A percentile compares a stretch with the other conserved stretches of the same genome.
phyloP scores from a whole-genome alignment of 352 stramenopile genomes.

The Elongisporangium prolatum region DNA sequence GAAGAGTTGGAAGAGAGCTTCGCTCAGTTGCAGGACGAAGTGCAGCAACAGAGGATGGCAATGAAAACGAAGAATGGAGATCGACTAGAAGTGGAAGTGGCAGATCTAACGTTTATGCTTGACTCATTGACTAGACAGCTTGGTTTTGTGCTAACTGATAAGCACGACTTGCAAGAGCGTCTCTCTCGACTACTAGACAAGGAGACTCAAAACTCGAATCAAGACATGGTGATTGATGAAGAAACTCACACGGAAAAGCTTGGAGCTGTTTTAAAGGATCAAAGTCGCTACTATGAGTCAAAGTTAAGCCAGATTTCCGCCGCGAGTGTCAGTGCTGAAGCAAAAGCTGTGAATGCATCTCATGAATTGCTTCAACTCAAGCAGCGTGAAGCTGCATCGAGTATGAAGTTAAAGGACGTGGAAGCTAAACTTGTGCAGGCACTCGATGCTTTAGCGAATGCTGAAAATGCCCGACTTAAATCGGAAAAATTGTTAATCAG shows the following conservation, averaged over 20 bases:
- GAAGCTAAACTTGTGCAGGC: slow-evolving; percentile 26
- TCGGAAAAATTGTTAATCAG: slow-evolving; percentile 18
- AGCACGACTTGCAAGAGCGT: slow-evolving; percentile 63
- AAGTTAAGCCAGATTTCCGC: slow-evolving; percentile 31
- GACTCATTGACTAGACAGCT: slow-evolving; percentile 60
- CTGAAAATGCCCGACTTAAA: slow-evolving; percentile 19
- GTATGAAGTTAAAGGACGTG: slow-evolving; percentile 34
- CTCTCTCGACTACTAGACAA: slow-evolving; percentile 19
- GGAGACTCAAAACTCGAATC: slow-evolving; percentile 4
- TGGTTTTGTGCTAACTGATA: slow-evolving; percentile 61
- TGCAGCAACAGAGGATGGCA: slow-evolving; percentile 18
- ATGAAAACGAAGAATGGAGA: slow-evolving; percentile 3
- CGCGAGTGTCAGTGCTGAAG: slow-evolving; percentile 29
- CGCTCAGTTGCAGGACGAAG: slow-evolving; percentile 40
- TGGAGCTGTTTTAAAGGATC: slow-evolving; percentile 34
- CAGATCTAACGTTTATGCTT: slow-evolving; percentile 70
- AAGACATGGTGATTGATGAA: slow-evolving; percentile 10
- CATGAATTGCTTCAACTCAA: slow-evolving; percentile 56
- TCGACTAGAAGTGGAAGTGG: slow-evolving; percentile 24
- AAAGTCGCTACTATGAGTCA: slow-evolving; percentile 37
- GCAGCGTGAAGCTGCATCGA: slow-evolving; percentile 57
- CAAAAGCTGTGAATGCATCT: slow-evolving; percentile 34
- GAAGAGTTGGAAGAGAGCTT: slow-evolving; percentile 71
- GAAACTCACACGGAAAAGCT: slow-evolving; percentile 8
- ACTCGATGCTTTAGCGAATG: slow-evolving; percentile 12